These are phyloP conservation scores for Nannizzia gypsea DNA, from an alignment of 2,329 filamentous ascomycete species.

Conservation along the genomic window DNA sequence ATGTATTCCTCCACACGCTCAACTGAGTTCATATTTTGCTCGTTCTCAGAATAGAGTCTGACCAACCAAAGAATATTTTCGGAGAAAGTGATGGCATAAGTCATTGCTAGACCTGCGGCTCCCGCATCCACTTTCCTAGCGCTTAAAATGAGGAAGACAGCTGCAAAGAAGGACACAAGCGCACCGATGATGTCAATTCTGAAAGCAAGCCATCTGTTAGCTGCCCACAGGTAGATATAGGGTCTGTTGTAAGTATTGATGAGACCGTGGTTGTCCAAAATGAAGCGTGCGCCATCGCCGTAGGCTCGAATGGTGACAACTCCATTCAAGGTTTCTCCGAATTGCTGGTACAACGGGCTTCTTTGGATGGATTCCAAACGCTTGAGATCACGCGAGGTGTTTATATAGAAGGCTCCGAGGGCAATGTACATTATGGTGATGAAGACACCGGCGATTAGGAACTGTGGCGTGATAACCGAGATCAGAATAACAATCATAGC, in stretches of 20 bases:
- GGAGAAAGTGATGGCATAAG: constrained; percentile 91
- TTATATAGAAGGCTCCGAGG: constrained; percentile 78
- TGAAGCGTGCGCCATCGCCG: constrained; percentile 84
- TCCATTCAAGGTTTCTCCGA: constrained; percentile 86
- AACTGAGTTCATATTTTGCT: constrained; percentile 99
- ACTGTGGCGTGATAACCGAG: constrained; percentile 75
- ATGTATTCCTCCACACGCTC: constrained; percentile 96
- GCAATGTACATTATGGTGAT: constrained; percentile 74
- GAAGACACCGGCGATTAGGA: constrained; percentile 74
- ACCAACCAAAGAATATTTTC: constrained; percentile 97
- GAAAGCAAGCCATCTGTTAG: constrained; percentile 92
- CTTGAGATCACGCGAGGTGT: constrained; percentile 89
- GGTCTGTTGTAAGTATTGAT: constrained; percentile 88
- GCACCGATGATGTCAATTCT: constrained; percentile 84
- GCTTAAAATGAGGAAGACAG: constrained; percentile 76
- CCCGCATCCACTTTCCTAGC: constrained; percentile 77
- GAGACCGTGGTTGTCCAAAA: constrained; percentile 74
- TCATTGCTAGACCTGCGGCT: constrained; percentile 83
- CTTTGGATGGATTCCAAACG: constrained; percentile 86
- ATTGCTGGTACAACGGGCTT: constrained; percentile 94
- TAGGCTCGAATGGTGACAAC: constrained; percentile 97
- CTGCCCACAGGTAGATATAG: constrained; percentile 92
- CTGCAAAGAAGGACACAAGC: constrained; percentile 84
- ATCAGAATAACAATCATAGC: constrained; percentile 81
- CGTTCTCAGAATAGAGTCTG: constrained; percentile 82